Evolutionary conservation across 495 filamentous ascomycete species (phyloP), one percentile per base, ranked within the genome.

Genomic region (Pyronema domesticum): DNA sequence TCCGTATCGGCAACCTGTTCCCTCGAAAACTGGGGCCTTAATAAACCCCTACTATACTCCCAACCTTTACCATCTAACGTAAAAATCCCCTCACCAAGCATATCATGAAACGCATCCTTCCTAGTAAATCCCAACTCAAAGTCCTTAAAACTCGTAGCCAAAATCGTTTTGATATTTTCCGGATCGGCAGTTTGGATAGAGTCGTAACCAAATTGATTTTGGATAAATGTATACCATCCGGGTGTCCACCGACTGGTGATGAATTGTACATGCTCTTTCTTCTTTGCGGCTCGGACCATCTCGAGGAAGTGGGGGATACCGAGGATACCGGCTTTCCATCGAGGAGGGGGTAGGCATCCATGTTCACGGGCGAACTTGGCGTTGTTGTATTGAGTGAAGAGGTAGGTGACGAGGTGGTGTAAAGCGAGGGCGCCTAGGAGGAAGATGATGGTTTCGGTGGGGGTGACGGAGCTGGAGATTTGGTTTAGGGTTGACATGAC

Each of bases 61-160:
- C 83, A 89, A 8, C 61, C 64, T 10, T 68, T 67, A 11, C 83
- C 85, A 59, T 85, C 77, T 3, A 72, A 70, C 0, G 79, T 80
- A 62, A 89, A 88, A 55, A 89, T 81, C 19, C 83, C 83, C 43
- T 75, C 62, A 7, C 83, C 83, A 0, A 86, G 61, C 3, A 86
- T 59, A 0, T 77, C 77, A 18, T 57, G 65, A 65, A 82, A 74
- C 34, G 62, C 68, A 0, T 66, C 62, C 8, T 68, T 58, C 13
- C 81, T 70, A 10, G 65, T 40, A 11, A 70, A 62, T 1, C 76
- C 78, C 1, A 86, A 61, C 10, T 70, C 69, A 65, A 76, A 89
- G 57, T 83, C 77, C 35, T 71, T 70, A 57, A 81, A 77, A 6
- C 78, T 70, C 6, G 72, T 73, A 1, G 76, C 73, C 0, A 86